Percentiles rank a stretch among this genome's conserved stretches.
These are phyloP conservation scores for Xanthoconium separans DNA, from an alignment of 1,284 basidiomycete genomes.

Conservation along the genomic window DNA sequence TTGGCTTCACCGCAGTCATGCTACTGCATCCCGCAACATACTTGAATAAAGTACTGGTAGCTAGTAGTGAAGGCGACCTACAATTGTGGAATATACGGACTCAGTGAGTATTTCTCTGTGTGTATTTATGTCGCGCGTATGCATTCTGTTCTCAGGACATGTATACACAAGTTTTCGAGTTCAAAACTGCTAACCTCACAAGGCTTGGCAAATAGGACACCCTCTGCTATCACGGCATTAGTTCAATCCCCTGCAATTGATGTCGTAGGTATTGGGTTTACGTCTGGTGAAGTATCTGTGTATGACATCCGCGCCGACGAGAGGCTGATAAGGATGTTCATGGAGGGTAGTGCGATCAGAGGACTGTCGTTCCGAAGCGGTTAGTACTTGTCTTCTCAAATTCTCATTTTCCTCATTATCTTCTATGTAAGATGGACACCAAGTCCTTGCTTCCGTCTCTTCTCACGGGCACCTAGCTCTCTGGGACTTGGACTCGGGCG, in stretches of 20 bases:
- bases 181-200: conserved; percentile 49
- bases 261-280: conserved; percentile 88
- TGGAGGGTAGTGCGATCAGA: conserved; percentile 78
- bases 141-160: conserved; percentile 43
- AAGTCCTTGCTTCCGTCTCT: conserved; percentile 83
- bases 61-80: conserved; percentile 78
- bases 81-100: conserved; percentile 96
- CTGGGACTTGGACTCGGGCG: conserved; percentile 87
- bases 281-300: conserved; percentile 84
- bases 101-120: conserved; percentile 48
- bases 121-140: background rate
- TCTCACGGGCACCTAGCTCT: conserved; percentile 85
- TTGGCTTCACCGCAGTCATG: conserved; percentile 79
- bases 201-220: conserved; percentile 43
- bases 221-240: conserved; percentile 69
- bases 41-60: conserved; percentile 92
- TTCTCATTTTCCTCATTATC: conserved; percentile 2
- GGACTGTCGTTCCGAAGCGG: conserved; percentile 88
- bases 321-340: conserved; percentile 82
- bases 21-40: conserved; percentile 96
- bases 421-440: conserved; percentile 69
- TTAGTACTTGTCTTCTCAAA: conserved; percentile 35
- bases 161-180: conserved; percentile 62
- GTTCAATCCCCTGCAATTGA: conserved; percentile 96
- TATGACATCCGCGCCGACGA: conserved; percentile 92